Evolutionary conservation across 192 early-diverging fungal genomes (phyloP).

Genomic region (Dispira simplex): DNA sequence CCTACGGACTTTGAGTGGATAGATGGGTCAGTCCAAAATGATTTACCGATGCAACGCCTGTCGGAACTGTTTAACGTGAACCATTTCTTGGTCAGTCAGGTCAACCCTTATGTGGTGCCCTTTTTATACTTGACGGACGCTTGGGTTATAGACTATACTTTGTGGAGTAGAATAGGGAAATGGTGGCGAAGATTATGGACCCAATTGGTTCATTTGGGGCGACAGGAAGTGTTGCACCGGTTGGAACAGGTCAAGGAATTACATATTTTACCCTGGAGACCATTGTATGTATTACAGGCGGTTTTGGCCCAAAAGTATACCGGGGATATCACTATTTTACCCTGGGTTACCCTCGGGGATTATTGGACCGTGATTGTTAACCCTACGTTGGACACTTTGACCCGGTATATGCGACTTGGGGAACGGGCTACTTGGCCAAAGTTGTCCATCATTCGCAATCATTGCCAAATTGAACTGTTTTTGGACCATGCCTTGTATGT

Average conservation of each 20-base stretch:
- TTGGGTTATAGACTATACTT: conserved; percentile 25
- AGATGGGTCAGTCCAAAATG: conserved; percentile 75
- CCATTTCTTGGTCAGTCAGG: conserved; percentile 71
- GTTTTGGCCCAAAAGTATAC: conserved; percentile 85
- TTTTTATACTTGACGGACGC: conserved; percentile 81
- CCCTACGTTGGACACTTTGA: neutral
- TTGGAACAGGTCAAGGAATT: conserved; percentile 64
- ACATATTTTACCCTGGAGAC: conserved; percentile 48
- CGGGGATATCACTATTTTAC: conserved; percentile 72
- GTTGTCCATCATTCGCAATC: conserved; percentile 3
- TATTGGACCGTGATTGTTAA: neutral
- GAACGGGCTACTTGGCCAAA: conserved; percentile 10
- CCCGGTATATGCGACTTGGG: neutral
- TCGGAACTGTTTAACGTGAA: conserved; percentile 71
- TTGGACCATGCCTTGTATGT: neutral
- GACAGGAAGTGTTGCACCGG: conserved; percentile 80
- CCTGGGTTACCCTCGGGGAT: conserved; percentile 27
- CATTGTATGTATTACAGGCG: conserved; percentile 58
- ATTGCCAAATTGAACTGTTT: conserved; percentile 9
- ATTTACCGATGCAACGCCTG: conserved; percentile 61
- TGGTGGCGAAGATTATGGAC: conserved; percentile 37
- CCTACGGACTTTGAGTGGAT: conserved; percentile 53
- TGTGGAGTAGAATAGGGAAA: conserved; percentile 15
- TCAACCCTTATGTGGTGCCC: conserved; percentile 76
- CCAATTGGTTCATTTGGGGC: conserved; percentile 59